phyloP scores from a whole-genome alignment of 2,329 filamentous ascomycete species.

The Trichoderma sp. region DNA sequence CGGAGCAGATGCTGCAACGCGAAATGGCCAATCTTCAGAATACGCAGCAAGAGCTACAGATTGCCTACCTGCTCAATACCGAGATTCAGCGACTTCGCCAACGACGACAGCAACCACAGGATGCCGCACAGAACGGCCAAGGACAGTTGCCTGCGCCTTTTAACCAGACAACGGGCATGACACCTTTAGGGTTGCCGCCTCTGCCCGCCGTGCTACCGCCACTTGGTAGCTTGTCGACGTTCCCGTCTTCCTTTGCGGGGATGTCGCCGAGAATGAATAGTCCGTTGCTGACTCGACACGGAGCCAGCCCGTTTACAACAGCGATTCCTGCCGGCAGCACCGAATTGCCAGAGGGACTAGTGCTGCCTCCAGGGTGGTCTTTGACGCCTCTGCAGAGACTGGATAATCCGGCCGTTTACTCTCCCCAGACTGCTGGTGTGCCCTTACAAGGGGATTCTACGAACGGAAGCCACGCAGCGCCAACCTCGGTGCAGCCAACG shows the following conservation, averaged over 20 bases:
- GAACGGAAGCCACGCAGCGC: constrained; percentile 14
- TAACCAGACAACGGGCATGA: constrained; percentile 15
- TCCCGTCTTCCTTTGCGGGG: constrained; percentile 24
- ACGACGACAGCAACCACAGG: constrained; percentile 40
- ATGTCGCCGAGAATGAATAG: constrained; percentile 38
- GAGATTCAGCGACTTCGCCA: constrained; percentile 66
- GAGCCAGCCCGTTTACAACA: constrained; percentile 42
- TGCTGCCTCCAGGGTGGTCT: constrained; percentile 63
- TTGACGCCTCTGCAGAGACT: constrained; percentile 59
- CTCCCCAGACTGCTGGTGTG: constrained; percentile 25
- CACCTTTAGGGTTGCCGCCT: constrained; percentile 14
- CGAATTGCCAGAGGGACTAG: constrained; percentile 61
- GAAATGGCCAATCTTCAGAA: constrained; percentile 62
- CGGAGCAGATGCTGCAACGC: constrained; percentile 66
- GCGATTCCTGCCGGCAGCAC: constrained; percentile 58
- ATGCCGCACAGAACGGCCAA: constrained; percentile 26
- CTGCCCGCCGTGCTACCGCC: not conserved
- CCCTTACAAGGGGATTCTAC: constrained; percentile 21
- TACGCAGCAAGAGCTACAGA: constrained; percentile 64
- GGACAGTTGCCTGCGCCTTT: constrained; percentile 9
- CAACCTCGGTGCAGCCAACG: constrained; percentile 1
- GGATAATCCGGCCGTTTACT: constrained; percentile 35
- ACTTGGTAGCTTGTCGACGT: constrained; percentile 16
- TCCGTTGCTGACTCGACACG: constrained; percentile 47
- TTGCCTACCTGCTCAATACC: constrained; percentile 63